Evolutionary conservation across 371 early-diverging fungal species (phyloP), one percentile per base, ranked within the genome.

Genomic region (Lichtheimia ornata): DNA sequence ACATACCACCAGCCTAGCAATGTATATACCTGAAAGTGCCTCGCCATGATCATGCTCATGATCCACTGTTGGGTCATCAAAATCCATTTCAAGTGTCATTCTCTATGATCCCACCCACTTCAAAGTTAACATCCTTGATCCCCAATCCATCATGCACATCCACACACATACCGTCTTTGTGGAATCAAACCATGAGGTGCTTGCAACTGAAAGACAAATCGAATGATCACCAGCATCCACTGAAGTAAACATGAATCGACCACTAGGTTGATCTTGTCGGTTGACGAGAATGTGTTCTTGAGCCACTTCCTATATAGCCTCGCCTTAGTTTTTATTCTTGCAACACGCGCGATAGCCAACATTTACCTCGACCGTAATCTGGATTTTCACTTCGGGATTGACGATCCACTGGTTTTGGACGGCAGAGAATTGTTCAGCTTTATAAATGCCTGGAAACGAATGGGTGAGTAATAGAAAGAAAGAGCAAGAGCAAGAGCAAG

Each of bases 221-320:
- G 85, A 72, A 73, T 97, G 96, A 67, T 94, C 91, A 47, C 97
- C 97, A 20, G 91, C 83, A 50, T 90, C 91, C 25, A 87, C 80
- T 18, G 96, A 87, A 15, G 96, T 94, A 66, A 96, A 97, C 50
- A 88, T 88, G 66, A 97, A 96, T 63, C 86, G 84, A 53, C 95
- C 97, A 61, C 71, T 63, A 50, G 86, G 67, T 5, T 69, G 67
- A 58, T 91, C 83, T 73, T 90, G 90, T 67, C 92, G 92, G 62
- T 89, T 87, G 59, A 92, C 82, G 30, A 91, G 74, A 27, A 78
- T 73, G 66, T 79, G 72, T 50, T 71, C 76, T 51, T 73, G 67
- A 51, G 85, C 83, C 62, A 86, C 63, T 84, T 83, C 85, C 85
- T 85, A 71, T 27, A 28, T 1, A 35, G 2, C 6, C 1, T 35